A percentile compares a stretch with the other conserved stretches of the same genome.
Conservation (phyloP, 257 asterid species). For the Jaltomata sinuosa region DNA sequence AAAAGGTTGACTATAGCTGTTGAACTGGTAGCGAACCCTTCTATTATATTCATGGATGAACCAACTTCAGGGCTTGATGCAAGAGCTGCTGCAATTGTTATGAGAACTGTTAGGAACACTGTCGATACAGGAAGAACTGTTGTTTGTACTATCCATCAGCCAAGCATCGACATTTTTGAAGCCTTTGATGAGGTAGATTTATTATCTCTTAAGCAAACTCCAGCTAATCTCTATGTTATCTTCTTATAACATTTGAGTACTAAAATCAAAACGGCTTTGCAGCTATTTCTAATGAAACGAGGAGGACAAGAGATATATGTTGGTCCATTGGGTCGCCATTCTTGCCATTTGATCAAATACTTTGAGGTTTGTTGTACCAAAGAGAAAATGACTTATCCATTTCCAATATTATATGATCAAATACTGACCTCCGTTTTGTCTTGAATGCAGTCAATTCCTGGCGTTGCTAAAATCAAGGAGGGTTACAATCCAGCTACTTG, state of each 20-base stretch:
- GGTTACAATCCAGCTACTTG: conserved; percentile 66
- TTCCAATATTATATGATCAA: neutral
- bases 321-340: conserved; percentile 57
- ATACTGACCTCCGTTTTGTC: neutral
- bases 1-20: conserved; percentile 68
- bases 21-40: conserved; percentile 60
- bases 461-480: conserved; percentile 39
- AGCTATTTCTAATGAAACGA: conserved; percentile 50
- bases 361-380: conserved; percentile 32
- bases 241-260: neutral
- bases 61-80: conserved; percentile 72
- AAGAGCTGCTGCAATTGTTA: conserved; percentile 68
- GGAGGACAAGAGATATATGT: conserved; percentile 71
- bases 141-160: conserved; percentile 72
- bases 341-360: conserved; percentile 36
- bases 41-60: conserved; percentile 68
- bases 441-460: conserved; percentile 23
- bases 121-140: conserved; percentile 61
- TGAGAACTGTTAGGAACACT: conserved; percentile 62
- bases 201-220: neutral
- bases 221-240: neutral
- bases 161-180: conserved; percentile 65
- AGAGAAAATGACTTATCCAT: neutral
- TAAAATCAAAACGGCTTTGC: neutral
- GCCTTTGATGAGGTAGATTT: conserved; percentile 48